Evolutionary conservation across 2,329 filamentous ascomycete genomes (phyloP).

Genomic region (Hymenoscyphus albidus): DNA sequence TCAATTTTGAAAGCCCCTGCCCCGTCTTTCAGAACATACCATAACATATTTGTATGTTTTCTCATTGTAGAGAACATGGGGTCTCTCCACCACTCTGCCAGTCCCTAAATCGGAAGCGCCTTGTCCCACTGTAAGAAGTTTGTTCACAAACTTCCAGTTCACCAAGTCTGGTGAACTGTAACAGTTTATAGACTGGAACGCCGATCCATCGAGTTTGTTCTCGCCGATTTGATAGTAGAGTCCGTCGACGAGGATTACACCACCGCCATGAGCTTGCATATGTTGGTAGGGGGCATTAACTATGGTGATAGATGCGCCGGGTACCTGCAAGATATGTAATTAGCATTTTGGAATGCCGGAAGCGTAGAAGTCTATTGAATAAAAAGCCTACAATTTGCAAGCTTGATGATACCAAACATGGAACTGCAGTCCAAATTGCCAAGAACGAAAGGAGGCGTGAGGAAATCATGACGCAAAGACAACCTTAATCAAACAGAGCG

Average conservation of each 20-base stretch:
- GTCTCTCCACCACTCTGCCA: conserved; percentile 60
- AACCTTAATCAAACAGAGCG: neutral
- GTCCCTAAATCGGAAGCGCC: conserved; percentile 55
- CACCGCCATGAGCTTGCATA: conserved; percentile 63
- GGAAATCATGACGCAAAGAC: conserved; percentile 2
- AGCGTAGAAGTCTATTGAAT: neutral
- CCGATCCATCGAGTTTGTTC: conserved; percentile 60
- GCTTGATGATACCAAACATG: neutral
- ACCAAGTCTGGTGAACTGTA: conserved; percentile 56
- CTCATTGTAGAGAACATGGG: conserved; percentile 66
- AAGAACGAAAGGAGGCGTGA: neutral
- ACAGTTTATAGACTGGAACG: conserved; percentile 64
- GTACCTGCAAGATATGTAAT: conserved; percentile 17
- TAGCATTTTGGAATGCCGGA: neutral
- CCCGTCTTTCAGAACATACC: conserved; percentile 11
- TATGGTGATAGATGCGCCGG: conserved; percentile 32
- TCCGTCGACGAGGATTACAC: conserved; percentile 54
- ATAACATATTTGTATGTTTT: conserved; percentile 62
- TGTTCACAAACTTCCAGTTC: conserved; percentile 59
- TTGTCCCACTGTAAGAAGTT: conserved; percentile 50
- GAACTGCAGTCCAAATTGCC: neutral
- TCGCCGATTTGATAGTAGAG: conserved; percentile 68
- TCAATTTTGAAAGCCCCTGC: neutral
- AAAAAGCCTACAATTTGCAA: conserved; percentile 10
- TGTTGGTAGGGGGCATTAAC: conserved; percentile 43